Evolutionary conservation across 2,329 filamentous ascomycete genomes (phyloP).

Genomic region (Amauroascus verrucosus): DNA sequence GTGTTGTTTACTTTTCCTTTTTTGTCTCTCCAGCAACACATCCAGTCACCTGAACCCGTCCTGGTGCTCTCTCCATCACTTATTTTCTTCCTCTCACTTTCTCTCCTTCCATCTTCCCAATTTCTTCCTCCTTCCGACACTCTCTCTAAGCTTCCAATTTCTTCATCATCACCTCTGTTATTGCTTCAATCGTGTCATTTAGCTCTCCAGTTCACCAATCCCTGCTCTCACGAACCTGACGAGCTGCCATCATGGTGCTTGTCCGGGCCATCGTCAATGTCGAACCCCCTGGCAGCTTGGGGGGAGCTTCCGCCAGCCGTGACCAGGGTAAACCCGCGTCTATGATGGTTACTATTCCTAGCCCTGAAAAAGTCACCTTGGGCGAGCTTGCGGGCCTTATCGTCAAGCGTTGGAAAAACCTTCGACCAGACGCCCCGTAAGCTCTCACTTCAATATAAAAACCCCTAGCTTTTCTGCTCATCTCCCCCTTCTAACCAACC

Average conservation of each 20-base stretch:
- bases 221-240: background rate
- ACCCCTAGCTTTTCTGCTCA: background rate
- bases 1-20: no score
- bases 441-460: no score
- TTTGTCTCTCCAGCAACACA: no score
- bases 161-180: background rate
- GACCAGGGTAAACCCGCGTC: background rate
- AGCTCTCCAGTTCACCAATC: background rate
- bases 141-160: background rate
- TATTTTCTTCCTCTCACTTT: background rate
- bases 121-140: background rate
- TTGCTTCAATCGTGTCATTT: background rate
- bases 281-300: background rate
- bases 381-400: slow-evolving; percentile 26
- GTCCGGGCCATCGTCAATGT: background rate
- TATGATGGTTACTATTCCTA: slow-evolving; percentile 32
- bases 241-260: background rate
- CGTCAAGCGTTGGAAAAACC: slow-evolving; percentile 25
- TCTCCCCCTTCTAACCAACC: no score
- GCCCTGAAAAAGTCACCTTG: slow-evolving; percentile 27
- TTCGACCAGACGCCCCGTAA: slow-evolving; percentile 27
- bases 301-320: background rate
- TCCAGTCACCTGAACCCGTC: no score
- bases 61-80: background rate
- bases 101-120: background rate